phyloP scores from a whole-genome alignment of 192 early-diverging fungal species.

The Cladochytrium replicatum region DNA sequence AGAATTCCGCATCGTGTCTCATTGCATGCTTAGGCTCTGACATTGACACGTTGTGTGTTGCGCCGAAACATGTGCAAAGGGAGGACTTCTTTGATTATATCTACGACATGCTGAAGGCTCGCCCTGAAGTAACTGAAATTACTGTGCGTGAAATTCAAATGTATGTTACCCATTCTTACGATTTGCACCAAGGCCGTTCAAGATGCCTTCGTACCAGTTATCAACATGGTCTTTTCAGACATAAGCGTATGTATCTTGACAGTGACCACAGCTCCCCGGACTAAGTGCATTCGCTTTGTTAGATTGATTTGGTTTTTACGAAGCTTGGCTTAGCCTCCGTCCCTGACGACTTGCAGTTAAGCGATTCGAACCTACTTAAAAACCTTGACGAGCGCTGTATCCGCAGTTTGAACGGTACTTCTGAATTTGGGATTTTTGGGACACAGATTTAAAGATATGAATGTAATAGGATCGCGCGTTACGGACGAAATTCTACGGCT shows the following conservation, averaged over 20 bases:
- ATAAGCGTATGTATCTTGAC: conserved; percentile 48
- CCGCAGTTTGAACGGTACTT: conserved; percentile 70
- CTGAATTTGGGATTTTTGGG: too few relatives aligned
- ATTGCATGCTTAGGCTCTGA: too few relatives aligned
- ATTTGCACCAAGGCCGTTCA: conserved; percentile 52
- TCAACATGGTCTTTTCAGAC: conserved; percentile 71
- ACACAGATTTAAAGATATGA: background rate
- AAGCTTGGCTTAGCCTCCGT: conserved; percentile 57
- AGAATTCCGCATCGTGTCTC: too few relatives aligned
- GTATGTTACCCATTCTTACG: background rate
- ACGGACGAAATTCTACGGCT: conserved; percentile 77
- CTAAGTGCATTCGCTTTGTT: conserved; percentile 42
- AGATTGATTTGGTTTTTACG: conserved; percentile 94
- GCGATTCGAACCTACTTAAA: conserved; percentile 61
- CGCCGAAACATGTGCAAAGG: conserved; percentile 60
- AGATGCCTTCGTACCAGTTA: conserved; percentile 74
- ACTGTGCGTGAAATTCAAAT: conserved; percentile 34
- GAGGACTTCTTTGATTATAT: conserved; percentile 76
- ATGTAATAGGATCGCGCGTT: conserved; percentile 54
- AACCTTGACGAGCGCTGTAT: conserved; percentile 67
- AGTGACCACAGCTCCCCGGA: conserved; percentile 53
- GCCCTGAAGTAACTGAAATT: conserved; percentile 77
- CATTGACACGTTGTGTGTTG: conserved; percentile 84
- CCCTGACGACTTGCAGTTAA: conserved; percentile 60
- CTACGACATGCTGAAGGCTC: conserved; percentile 57